phyloP scores from a whole-genome alignment of 176 grass and related monocot species.

The Oryza australiensis region DNA sequence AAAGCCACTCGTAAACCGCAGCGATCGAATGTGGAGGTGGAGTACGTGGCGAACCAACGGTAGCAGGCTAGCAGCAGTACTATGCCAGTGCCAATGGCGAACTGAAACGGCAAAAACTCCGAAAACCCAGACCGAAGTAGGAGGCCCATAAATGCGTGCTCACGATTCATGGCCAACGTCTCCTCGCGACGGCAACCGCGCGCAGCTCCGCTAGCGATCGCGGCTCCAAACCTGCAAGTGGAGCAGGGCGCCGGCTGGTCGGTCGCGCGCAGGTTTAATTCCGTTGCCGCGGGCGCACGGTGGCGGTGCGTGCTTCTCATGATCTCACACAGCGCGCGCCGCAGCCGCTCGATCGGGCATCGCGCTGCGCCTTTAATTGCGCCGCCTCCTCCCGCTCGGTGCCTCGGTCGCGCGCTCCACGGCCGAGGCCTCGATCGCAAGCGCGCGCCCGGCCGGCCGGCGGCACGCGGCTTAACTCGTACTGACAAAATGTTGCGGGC shows the following conservation, averaged over 20 bases:
- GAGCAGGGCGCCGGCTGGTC: background rate
- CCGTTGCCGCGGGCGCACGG: conserved; percentile 30
- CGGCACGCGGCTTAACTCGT: conserved; percentile 8
- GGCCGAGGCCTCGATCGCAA: no score
- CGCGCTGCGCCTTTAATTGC: conserved; percentile 25
- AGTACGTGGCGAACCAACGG: no score
- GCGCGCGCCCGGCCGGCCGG: no score
- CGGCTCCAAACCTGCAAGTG: background rate
- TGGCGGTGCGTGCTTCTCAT: conserved; percentile 16
- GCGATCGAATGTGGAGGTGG: no score
- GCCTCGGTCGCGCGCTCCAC: no score
- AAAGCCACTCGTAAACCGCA: no score
- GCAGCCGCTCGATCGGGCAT: conserved; percentile 8
- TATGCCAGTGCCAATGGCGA: no score
- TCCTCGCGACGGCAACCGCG: conserved; percentile 18
- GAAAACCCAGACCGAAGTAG: background rate
- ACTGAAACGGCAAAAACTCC: background rate
- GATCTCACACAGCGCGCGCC: background rate
- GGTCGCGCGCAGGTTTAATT: background rate
- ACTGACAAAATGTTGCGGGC: background rate
- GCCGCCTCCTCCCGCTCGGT: conserved; percentile 2
- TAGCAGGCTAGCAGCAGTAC: no score
- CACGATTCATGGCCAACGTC: background rate
- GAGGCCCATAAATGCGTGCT: background rate
- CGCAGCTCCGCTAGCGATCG: background rate